Percentiles rank a stretch among this genome's conserved stretches.
These are phyloP conservation scores for Fragaria ananassa DNA, from an alignment of 306 rosid species.

Conservation along the genomic window DNA sequence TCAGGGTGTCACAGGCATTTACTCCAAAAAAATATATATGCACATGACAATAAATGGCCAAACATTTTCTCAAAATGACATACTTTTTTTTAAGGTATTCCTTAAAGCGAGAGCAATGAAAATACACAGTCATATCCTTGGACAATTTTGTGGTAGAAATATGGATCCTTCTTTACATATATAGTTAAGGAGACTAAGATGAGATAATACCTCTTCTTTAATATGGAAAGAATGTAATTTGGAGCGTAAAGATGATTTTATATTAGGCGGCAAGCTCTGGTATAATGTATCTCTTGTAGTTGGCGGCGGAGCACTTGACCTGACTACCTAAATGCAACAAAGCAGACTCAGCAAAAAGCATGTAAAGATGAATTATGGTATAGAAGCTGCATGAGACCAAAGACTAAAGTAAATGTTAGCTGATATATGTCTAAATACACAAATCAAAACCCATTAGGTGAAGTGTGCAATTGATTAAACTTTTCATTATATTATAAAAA, in stretches of 20 bases:
- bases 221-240: conserved; percentile 50
- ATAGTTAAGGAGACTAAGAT: not conserved
- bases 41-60: not conserved
- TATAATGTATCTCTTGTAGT: conserved; percentile 72
- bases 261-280: conserved; percentile 77
- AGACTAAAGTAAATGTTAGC: not conserved
- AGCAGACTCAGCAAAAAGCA: conserved; percentile 20
- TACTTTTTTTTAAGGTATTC: not conserved
- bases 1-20: too few relatives aligned
- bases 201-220: conserved; percentile 53
- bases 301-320: conserved; percentile 71
- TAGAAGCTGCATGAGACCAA: not conserved
- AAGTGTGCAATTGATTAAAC: not conserved
- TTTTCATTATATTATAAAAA: not conserved
- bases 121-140: not conserved
- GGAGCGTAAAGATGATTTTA: conserved; percentile 69
- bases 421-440: not conserved
- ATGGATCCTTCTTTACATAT: not conserved
- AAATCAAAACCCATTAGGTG: not conserved
- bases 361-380: conserved; percentile 14
- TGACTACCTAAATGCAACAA: conserved; percentile 57
- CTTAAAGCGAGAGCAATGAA: not conserved
- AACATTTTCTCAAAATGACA: not conserved
- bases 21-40: too few relatives aligned
- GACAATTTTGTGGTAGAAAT: not conserved